Percentiles rank a stretch among this genome's conserved stretches.
These are phyloP conservation scores for Colletotrichum tofieldiae DNA, from an alignment of 2,329 filamentous ascomycete species.

Conservation along the genomic window DNA sequence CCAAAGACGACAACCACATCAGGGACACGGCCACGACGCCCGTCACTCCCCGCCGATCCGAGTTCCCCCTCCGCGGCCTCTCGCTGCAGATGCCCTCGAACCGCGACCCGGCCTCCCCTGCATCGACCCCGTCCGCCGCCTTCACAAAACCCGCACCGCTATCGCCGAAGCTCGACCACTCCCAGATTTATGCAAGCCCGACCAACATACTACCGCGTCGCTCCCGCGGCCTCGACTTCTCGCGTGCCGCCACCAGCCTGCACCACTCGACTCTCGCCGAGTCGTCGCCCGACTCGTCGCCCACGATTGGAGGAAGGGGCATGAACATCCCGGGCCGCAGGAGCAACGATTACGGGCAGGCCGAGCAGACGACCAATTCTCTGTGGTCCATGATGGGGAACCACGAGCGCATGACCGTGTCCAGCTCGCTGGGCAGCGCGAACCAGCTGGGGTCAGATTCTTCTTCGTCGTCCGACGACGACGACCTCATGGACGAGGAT, in stretches of 20 bases:
- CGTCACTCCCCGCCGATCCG: constrained; percentile 81
- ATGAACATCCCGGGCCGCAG: constrained; percentile 74
- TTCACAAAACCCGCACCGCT: constrained; percentile 75
- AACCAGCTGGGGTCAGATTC: constrained; percentile 83
- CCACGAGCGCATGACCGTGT: constrained; percentile 80
- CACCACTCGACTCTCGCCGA: constrained; percentile 96
- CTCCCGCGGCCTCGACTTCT: constrained; percentile 93
- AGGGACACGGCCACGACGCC: constrained; percentile 61
- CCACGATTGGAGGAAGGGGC: constrained; percentile 80
- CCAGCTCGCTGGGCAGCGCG: constrained; percentile 84
- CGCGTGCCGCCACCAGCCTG: constrained; percentile 91
- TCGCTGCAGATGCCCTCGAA: constrained; percentile 79
- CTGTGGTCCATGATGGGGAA: constrained; percentile 81
- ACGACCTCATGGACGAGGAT: constrained; percentile 80
- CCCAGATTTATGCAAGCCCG: constrained; percentile 88
- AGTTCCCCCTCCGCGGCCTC: constrained; percentile 75
- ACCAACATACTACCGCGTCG: constrained; percentile 90
- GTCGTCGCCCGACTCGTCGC: constrained; percentile 91
- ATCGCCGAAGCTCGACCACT: constrained; percentile 88
- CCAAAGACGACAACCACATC: constrained; percentile 78
- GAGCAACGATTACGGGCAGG: constrained; percentile 63
- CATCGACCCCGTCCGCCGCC: constrained; percentile 45
- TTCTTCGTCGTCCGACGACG: constrained; percentile 81
- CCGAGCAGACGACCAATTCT: constrained; percentile 78
- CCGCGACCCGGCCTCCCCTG: constrained; percentile 59